Evolutionary conservation across 2,329 filamentous ascomycete genomes (phyloP).

Genomic region (Lizonia empirigonia): DNA sequence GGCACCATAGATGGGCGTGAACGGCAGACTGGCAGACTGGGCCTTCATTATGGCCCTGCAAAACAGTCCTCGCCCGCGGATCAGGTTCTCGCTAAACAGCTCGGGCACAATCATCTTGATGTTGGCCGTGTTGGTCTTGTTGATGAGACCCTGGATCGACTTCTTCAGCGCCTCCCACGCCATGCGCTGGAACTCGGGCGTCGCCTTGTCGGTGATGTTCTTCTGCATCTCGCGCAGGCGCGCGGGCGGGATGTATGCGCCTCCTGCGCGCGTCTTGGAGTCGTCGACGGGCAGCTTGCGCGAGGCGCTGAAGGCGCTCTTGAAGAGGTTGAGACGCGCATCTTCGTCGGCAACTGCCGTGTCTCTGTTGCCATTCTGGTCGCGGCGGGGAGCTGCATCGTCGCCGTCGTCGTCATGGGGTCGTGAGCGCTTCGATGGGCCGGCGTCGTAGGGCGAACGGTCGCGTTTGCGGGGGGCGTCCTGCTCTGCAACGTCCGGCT

Average conservation of each 20-base stretch:
- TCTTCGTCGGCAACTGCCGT: slow-evolving; percentile 38
- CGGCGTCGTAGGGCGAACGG: slow-evolving; percentile 54
- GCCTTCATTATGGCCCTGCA: slow-evolving; percentile 98
- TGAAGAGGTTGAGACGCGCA: slow-evolving; percentile 44
- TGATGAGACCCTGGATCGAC: slow-evolving; percentile 97
- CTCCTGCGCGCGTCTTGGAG: slow-evolving; percentile 89
- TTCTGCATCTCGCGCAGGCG: slow-evolving; percentile 89
- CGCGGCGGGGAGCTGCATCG: slow-evolving; percentile 49
- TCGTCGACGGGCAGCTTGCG: slow-evolving; percentile 92
- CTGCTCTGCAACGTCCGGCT: slow-evolving; percentile 52
- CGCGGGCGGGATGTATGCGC: slow-evolving; percentile 94
- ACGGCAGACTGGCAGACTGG: slow-evolving; percentile 91
- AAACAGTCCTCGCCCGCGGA: slow-evolving; percentile 89
- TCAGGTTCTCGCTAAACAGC: slow-evolving; percentile 90
- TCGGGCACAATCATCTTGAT: slow-evolving; percentile 98
- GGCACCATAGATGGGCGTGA: slow-evolving; percentile 93
- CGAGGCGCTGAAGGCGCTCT: slow-evolving; percentile 43
- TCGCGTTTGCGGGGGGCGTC: slow-evolving; percentile 59
- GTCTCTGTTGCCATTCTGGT: slow-evolving; percentile 16
- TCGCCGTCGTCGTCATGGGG: slow-evolving; percentile 42
- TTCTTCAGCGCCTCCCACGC: slow-evolving; percentile 99
- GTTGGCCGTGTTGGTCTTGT: slow-evolving; percentile 98
- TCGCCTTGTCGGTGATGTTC: slow-evolving; percentile 94
- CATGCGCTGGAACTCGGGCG: slow-evolving; percentile 98
- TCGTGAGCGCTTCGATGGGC: slow-evolving; percentile 48